Percentiles rank a stretch among this genome's conserved stretches.
These are phyloP conservation scores for Cryptococcus deneoformans DNA, from an alignment of 1,284 basidiomycete species.

Conservation along the genomic window DNA sequence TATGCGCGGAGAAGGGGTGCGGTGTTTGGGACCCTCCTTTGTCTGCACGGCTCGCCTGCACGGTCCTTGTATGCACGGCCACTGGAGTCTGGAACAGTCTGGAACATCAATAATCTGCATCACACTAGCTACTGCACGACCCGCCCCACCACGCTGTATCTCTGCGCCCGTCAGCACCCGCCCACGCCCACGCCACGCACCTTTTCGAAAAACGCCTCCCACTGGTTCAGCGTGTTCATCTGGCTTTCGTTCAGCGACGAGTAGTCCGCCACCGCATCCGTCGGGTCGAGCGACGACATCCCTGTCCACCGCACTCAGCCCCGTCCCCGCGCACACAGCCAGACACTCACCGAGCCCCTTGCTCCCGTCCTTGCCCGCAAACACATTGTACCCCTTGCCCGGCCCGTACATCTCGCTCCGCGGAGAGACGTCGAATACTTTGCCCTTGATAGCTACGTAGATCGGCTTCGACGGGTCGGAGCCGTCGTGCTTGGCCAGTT, in stretches of 20 bases:
- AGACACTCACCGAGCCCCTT: conserved; percentile 67
- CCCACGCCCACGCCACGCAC: too few species aligned
- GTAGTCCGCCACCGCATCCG: conserved; percentile 88
- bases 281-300: conserved; percentile 76
- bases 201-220: conserved; percentile 75
- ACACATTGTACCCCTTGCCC: conserved; percentile 52
- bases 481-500: conserved; percentile 45
- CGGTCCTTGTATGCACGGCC: too few species aligned
- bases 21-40: too few species aligned
- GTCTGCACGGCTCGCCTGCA: neutral
- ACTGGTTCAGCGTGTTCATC: conserved; percentile 82
- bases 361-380: conserved; percentile 86
- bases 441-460: conserved; percentile 51
- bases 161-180: conserved; percentile 50
- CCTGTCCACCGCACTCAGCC: conserved; percentile 33
- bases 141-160: conserved; percentile 77
- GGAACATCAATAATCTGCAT: too few species aligned
- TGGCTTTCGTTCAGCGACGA: conserved; percentile 71
- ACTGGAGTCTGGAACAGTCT: too few species aligned
- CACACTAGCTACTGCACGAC: conserved; percentile 56
- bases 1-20: neutral
- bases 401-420: conserved; percentile 51
- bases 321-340: neutral
- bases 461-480: conserved; percentile 44
- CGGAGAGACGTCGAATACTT: conserved; percentile 47